phyloP scores from a whole-genome alignment of 1,284 basidiomycete genomes.

The Fomes fomentarius region DNA sequence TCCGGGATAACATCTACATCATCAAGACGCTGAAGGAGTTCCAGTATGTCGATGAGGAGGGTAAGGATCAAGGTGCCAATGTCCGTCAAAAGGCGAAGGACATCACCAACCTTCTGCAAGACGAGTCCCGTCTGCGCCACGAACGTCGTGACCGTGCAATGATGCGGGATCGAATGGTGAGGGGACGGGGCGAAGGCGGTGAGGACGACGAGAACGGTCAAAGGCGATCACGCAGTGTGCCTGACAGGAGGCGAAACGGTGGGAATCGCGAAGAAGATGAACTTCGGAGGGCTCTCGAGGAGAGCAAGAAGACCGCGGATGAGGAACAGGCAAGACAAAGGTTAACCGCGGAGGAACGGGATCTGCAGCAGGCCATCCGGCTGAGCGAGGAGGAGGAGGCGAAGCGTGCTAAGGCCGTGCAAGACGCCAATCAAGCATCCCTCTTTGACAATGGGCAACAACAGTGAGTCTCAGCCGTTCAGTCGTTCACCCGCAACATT shows the following conservation, averaged over 20 bases:
- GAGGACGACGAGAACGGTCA: conserved; percentile 52
- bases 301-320: conserved; percentile 78
- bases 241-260: conserved; percentile 30
- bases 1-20: conserved; percentile 96
- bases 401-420: conserved; percentile 67
- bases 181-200: conserved; percentile 52
- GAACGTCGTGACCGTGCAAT: conserved; percentile 85
- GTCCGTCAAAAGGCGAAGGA: conserved; percentile 99
- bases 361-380: conserved; percentile 78
- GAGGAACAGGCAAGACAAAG: conserved; percentile 67
- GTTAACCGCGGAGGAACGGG: conserved; percentile 71
- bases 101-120: conserved; percentile 94
- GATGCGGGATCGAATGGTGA: conserved; percentile 95
- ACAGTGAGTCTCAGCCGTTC: conserved; percentile 47
- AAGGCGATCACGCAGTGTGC: conserved; percentile 45
- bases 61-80: conserved; percentile 97
- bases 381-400: conserved; percentile 90
- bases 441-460: conserved; percentile 89
- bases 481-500: background rate
- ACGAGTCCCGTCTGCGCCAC: conserved; percentile 84
- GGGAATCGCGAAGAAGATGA: conserved; percentile 78
- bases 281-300: conserved; percentile 81
- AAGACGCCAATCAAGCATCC: conserved; percentile 74
- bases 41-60: conserved; percentile 94
- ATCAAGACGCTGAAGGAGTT: conserved; percentile 99